These are phyloP conservation scores for Miamiensis avidus DNA, from an alignment of 169 alveolate species.

Conservation along the genomic window DNA sequence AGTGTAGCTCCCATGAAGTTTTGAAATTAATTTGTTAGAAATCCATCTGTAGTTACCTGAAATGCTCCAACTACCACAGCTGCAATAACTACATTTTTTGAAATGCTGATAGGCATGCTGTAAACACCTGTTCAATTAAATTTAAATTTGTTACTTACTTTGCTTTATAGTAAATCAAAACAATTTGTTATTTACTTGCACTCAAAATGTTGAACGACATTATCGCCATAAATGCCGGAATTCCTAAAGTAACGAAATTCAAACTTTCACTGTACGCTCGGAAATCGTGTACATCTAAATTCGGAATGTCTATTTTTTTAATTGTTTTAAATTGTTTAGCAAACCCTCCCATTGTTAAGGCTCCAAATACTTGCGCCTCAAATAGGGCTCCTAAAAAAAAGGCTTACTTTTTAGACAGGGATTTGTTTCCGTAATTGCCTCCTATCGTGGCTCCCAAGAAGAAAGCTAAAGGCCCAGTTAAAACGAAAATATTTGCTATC, in stretches of 20 bases:
- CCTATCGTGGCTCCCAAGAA: background rate
- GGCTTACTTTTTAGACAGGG: background rate
- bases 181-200: background rate
- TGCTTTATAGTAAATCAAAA: too few species aligned
- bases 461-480: background rate
- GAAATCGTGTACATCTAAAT: background rate
- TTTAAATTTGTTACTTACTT: too few species aligned
- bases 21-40: background rate
- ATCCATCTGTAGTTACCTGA: background rate
- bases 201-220: background rate
- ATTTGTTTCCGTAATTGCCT: background rate
- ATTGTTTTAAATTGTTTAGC: background rate
- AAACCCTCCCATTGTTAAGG: background rate
- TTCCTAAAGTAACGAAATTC: background rate
- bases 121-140: background rate
- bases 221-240: background rate
- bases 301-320: background rate
- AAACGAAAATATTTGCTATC: background rate
- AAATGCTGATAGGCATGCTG: background rate
- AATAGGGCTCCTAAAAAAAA: background rate
- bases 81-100: background rate
- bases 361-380: background rate
- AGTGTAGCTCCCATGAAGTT: background rate
- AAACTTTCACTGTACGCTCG: background rate
- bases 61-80: background rate